phyloP scores from a whole-genome alignment of 2,329 filamentous ascomycete genomes.

The Aureobasidium sp. region DNA sequence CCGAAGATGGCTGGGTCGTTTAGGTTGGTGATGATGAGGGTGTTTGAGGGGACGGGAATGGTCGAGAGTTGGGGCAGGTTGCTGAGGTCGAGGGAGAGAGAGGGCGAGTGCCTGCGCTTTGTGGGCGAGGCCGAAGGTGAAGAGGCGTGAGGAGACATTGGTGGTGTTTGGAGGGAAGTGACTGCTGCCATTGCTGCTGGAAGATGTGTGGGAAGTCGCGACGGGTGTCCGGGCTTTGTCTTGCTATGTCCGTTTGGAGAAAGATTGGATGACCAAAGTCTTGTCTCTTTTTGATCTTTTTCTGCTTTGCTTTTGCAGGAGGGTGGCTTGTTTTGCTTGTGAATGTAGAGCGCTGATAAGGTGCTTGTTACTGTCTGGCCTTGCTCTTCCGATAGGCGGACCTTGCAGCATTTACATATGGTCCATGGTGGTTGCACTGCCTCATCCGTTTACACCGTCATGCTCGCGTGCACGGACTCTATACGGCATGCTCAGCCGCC shows the following conservation, averaged over 20 bases:
- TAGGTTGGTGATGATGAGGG: slow-evolving; percentile 75
- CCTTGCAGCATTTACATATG: not conserved
- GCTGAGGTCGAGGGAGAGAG: slow-evolving; percentile 64
- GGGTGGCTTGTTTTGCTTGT: not conserved
- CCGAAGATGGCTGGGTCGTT: slow-evolving; percentile 64
- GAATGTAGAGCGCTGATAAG: not conserved
- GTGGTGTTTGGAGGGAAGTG: not conserved
- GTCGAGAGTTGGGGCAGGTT: slow-evolving; percentile 58
- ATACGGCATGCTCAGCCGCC: not conserved
- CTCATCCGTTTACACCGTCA: not conserved
- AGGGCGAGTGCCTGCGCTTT: slow-evolving; percentile 30
- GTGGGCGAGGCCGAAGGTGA: not conserved
- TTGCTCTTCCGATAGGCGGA: not conserved
- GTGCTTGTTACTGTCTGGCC: not conserved
- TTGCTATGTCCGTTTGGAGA: not conserved
- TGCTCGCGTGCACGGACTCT: not conserved
- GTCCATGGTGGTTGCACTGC: not conserved
- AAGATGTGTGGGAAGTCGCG: not conserved
- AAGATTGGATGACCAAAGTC: not conserved
- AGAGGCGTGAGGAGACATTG: slow-evolving; percentile 1
- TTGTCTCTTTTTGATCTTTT: not conserved
- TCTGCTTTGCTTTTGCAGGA: not conserved
- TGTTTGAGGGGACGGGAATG: slow-evolving; percentile 73
- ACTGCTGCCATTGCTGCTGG: not conserved
- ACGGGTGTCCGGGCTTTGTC: not conserved